phyloP scores from a whole-genome alignment of 441 rosid species.

The Croton laevigatus region DNA sequence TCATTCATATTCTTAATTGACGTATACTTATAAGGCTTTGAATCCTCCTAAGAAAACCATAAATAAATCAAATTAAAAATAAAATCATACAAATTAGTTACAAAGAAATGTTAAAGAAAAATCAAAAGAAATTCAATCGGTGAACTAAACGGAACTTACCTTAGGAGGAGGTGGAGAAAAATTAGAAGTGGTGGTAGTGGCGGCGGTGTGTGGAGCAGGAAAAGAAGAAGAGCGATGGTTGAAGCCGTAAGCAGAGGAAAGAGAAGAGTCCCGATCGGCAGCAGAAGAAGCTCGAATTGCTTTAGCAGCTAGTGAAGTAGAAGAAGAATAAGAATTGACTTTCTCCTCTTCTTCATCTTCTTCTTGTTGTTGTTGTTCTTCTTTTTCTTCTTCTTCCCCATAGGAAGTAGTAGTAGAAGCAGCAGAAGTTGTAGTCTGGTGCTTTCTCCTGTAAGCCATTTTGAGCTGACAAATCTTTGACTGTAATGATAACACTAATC shows the following conservation, averaged over 20 bases:
- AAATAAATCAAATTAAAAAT: neutral
- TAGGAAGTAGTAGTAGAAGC: constrained; percentile 1
- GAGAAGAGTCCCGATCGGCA: constrained; percentile 63
- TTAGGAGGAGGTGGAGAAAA: constrained; percentile 10
- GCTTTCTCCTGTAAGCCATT: constrained; percentile 40
- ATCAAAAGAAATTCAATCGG: neutral
- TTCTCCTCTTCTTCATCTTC: constrained; percentile 15
- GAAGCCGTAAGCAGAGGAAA: constrained; percentile 73
- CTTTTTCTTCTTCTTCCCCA: neutral
- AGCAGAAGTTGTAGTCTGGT: neutral
- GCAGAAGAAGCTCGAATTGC: constrained; percentile 90
- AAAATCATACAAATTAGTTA: neutral
- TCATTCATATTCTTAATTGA: constrained; percentile 49
- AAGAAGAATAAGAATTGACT: constrained; percentile 31
- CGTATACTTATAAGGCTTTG: constrained; percentile 35
- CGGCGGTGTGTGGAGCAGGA: constrained; percentile 28
- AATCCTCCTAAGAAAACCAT: constrained; percentile 34
- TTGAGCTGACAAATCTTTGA: neutral
- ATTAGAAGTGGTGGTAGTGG: constrained; percentile 17
- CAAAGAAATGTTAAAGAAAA: neutral
- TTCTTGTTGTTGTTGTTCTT: no score
- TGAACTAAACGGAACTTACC: constrained; percentile 2
- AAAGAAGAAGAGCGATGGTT: constrained; percentile 24
- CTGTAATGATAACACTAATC: neutral
- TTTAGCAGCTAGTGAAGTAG: constrained; percentile 62